Conservation (phyloP, 1,284 basidiomycete genomes). For the Athelia psychrophila region DNA sequence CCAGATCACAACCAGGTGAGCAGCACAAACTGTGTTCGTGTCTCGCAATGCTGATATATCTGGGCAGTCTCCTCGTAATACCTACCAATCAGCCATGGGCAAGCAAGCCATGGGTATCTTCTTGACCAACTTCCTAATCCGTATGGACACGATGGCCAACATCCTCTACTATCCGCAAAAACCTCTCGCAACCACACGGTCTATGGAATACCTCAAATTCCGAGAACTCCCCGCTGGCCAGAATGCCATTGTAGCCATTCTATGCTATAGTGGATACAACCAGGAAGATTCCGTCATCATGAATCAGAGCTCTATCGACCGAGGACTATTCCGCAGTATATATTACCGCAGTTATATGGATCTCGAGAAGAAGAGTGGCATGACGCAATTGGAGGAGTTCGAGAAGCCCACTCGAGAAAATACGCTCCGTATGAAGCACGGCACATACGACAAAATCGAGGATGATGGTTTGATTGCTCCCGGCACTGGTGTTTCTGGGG, state of each 20-base stretch:
- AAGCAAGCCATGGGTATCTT: conserved; percentile 99
- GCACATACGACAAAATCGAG: conserved; percentile 98
- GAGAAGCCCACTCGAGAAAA: conserved; percentile 95
- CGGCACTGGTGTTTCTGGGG: conserved; percentile 92
- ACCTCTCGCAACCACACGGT: conserved; percentile 95
- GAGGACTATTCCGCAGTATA: conserved; percentile 97
- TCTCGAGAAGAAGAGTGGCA: conserved; percentile 95
- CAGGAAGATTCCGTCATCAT: conserved; percentile 99
- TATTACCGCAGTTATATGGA: conserved; percentile 99
- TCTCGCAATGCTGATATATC: conserved; percentile 11
- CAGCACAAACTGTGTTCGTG: conserved; percentile 7
- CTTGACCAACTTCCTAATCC: conserved; percentile 95
- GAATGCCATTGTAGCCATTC: conserved; percentile 97
- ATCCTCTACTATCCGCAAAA: conserved; percentile 99
- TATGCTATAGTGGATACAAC: conserved; percentile 99
- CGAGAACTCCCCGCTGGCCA: conserved; percentile 96
- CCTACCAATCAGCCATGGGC: conserved; percentile 99
- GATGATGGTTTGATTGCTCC: conserved; percentile 95
- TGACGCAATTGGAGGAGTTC: conserved; percentile 92
- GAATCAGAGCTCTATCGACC: conserved; percentile 99
- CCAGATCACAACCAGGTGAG: conserved; percentile 97
- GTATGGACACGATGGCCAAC: conserved; percentile 99
- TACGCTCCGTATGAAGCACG: conserved; percentile 96
- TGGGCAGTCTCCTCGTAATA: conserved; percentile 92
- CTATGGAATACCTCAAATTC: conserved; percentile 99